phyloP scores from a whole-genome alignment of 2,329 filamentous ascomycete genomes.

The Xylaria sp. region DNA sequence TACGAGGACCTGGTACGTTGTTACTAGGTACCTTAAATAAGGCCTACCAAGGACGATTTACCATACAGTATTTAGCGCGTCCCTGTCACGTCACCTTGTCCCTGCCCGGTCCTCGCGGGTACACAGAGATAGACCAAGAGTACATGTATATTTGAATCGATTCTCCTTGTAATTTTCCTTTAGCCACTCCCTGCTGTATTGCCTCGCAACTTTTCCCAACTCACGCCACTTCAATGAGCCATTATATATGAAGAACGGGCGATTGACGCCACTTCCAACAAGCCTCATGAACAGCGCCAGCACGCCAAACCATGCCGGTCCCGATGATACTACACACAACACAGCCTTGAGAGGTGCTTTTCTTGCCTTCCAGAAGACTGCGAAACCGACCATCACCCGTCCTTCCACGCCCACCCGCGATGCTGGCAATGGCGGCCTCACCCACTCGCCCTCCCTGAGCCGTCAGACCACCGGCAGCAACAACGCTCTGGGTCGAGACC shows the following conservation, averaged over 20 bases:
- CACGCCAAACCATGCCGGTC: constrained; percentile 45
- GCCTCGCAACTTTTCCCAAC: neutral
- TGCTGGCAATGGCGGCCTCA: constrained; percentile 42
- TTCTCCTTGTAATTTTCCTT: neutral
- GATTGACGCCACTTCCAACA: constrained; percentile 33
- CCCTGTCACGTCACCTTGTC: constrained; percentile 21
- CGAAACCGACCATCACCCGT: constrained; percentile 32
- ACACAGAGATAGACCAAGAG: neutral
- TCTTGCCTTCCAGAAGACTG: constrained; percentile 62
- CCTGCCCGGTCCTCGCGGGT: neutral
- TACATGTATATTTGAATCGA: neutral
- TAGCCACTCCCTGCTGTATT: neutral
- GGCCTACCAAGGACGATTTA: neutral
- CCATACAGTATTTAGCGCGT: neutral
- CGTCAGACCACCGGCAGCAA: constrained; percentile 56
- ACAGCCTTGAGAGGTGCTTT: constrained; percentile 64
- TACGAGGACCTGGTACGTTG: no score
- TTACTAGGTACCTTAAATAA: neutral
- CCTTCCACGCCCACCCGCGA: constrained; percentile 26
- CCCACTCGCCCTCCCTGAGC: constrained; percentile 47
- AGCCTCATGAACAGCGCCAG: constrained; percentile 46
- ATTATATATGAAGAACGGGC: constrained; percentile 21
- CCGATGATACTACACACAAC: constrained; percentile 44
- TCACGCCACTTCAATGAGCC: constrained; percentile 37
- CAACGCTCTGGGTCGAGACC: constrained; percentile 45